These are phyloP conservation scores for Mycocentrospora acerina DNA, from an alignment of 2,329 filamentous ascomycete genomes.

Conservation along the genomic window DNA sequence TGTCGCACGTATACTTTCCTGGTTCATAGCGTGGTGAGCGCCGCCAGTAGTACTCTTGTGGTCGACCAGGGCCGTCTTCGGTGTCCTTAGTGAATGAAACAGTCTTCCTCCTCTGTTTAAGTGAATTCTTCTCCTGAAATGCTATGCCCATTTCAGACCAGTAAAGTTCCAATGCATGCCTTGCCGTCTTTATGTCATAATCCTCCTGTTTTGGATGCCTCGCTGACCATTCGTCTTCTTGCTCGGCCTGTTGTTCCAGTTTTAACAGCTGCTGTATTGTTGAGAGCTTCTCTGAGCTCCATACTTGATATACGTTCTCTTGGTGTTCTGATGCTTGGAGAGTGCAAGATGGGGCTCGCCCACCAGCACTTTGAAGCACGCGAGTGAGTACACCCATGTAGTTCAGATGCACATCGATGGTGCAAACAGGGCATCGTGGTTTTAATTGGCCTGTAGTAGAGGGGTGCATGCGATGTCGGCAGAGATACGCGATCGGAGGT, in stretches of 20 bases:
- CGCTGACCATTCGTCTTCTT: constrained; percentile 22
- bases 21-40: constrained; percentile 32
- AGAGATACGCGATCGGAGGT: constrained; percentile 17
- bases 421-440: constrained; percentile 31
- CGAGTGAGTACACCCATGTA: constrained; percentile 28
- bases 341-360: constrained; percentile 19
- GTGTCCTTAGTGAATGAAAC: constrained; percentile 26
- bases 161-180: constrained; percentile 25
- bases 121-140: constrained; percentile 7
- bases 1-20: constrained; percentile 21
- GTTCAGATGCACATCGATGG: constrained; percentile 24
- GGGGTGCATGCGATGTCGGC: constrained; percentile 27
- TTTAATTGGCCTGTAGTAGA: constrained; percentile 9
- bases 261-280: constrained; percentile 20
- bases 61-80: constrained; percentile 21
- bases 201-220: constrained; percentile 8
- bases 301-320: constrained; percentile 24
- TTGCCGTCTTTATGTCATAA: constrained; percentile 24
- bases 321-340: constrained; percentile 24
- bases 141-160: constrained; percentile 20
- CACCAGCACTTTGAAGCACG: constrained; percentile 21
- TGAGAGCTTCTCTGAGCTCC: constrained; percentile 25
- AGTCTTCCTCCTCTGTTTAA: background rate
- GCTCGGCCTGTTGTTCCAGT: constrained; percentile 21
- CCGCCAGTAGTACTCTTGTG: constrained; percentile 26